Conservation (phyloP, 176 grass and related monocot species). For the Otatea glauca region DNA sequence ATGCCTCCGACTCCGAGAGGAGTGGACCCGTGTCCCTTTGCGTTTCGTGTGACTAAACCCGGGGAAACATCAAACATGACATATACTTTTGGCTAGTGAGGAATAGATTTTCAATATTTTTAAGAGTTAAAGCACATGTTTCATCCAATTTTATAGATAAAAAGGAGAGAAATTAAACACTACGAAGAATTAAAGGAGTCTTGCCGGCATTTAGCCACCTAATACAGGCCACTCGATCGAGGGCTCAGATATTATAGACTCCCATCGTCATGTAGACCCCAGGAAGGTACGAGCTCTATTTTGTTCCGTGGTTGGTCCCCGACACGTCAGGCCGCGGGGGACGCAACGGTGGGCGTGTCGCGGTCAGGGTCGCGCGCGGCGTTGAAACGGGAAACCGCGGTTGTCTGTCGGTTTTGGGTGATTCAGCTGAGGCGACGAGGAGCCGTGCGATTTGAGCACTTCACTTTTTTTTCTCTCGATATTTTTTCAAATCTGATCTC, state of each 20-base stretch:
- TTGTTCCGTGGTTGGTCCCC: background rate
- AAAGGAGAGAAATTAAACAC: too few relatives aligned
- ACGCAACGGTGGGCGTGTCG: background rate
- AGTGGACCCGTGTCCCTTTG: background rate
- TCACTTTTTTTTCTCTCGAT: too few relatives aligned
- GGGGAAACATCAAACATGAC: too few relatives aligned
- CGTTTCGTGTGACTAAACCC: background rate
- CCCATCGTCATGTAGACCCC: background rate
- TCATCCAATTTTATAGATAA: too few relatives aligned
- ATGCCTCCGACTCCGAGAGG: background rate
- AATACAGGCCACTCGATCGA: background rate
- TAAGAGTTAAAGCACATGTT: too few relatives aligned
- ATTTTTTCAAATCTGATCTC: too few relatives aligned
- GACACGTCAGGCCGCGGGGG: conserved; percentile 24
- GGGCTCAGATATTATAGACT: background rate
- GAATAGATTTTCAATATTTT: too few relatives aligned
- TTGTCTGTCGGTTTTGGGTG: background rate
- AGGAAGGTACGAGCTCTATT: background rate
- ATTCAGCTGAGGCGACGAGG: background rate
- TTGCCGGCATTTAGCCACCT: background rate
- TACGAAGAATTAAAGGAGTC: background rate
- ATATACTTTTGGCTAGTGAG: too few relatives aligned
- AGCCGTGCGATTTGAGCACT: background rate
- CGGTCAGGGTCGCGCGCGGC: background rate
- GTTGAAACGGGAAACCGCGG: background rate